phyloP scores from a whole-genome alignment of 2,329 filamentous ascomycete species.

The Cladosporium sp. region DNA sequence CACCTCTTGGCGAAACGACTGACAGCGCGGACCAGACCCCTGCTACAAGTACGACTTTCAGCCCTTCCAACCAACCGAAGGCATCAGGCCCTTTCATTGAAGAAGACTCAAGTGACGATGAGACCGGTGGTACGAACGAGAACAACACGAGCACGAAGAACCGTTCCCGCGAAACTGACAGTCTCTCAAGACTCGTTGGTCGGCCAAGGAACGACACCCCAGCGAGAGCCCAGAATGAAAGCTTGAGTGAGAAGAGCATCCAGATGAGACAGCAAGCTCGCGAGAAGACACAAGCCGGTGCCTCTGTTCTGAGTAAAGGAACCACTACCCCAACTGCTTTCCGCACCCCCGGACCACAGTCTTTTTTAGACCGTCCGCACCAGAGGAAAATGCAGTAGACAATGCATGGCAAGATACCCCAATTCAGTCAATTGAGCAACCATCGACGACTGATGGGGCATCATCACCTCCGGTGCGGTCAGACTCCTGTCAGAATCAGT shows the following conservation, averaged over 20 bases:
- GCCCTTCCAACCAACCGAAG: background rate
- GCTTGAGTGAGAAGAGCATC: background rate
- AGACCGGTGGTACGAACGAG: background rate
- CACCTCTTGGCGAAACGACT: background rate
- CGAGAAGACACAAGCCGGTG: background rate
- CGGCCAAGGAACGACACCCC: background rate
- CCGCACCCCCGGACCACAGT: background rate
- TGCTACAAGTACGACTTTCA: background rate
- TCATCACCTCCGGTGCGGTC: background rate
- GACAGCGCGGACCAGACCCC: background rate
- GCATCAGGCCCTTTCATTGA: background rate
- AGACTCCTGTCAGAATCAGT: background rate
- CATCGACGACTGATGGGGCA: background rate
- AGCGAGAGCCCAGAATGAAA: background rate
- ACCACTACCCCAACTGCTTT: too few relatives aligned
- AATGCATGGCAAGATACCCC: background rate
- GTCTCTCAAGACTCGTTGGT: background rate
- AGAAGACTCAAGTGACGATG: background rate
- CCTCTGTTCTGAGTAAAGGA: background rate
- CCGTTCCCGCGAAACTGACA: background rate
- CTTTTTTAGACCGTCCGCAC: conserved; percentile 12
- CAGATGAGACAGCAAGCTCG: background rate
- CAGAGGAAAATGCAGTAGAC: conserved; percentile 2
- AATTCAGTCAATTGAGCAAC: conserved; percentile 5
- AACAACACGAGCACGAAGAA: too few relatives aligned